These are phyloP conservation scores for Candida tetrigidarum DNA, from an alignment of 1,139 yeast species.

Conservation along the genomic window DNA sequence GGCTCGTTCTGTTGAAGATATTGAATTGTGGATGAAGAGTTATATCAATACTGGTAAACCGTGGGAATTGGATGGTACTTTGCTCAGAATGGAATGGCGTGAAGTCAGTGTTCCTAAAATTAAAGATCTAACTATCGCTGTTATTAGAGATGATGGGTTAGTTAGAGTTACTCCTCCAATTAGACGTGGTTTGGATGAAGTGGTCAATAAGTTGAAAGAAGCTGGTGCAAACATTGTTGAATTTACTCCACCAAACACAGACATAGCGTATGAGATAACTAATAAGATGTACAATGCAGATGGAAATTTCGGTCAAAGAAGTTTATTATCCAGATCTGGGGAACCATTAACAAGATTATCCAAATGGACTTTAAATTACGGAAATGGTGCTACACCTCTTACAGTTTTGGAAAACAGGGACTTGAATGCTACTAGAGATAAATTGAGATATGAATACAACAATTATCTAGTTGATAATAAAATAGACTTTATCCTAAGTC, in stretches of 20 bases:
- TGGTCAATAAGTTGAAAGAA: slow-evolving; percentile 29
- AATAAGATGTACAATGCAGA: slow-evolving; percentile 58
- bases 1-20: slow-evolving; percentile 63
- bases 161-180: slow-evolving; percentile 62
- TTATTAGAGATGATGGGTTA: slow-evolving; percentile 43
- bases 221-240: slow-evolving; percentile 38
- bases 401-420: slow-evolving; percentile 51
- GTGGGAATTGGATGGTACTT: slow-evolving; percentile 64
- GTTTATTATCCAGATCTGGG: slow-evolving; percentile 59
- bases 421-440: slow-evolving; percentile 54
- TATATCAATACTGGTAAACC: slow-evolving; percentile 69
- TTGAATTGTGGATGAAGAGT: slow-evolving; percentile 61
- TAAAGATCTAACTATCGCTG: slow-evolving; percentile 38
- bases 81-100: slow-evolving; percentile 67
- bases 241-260: slow-evolving; percentile 56
- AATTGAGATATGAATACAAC: slow-evolving; percentile 57
- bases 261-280: slow-evolving; percentile 56
- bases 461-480: slow-evolving; percentile 55
- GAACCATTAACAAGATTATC: slow-evolving; percentile 67
- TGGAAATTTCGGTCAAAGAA: slow-evolving; percentile 59
- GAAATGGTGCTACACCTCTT: slow-evolving; percentile 54
- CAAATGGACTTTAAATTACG: slow-evolving; percentile 60
- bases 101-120: slow-evolving; percentile 50
- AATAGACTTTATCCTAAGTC: slow-evolving; percentile 70
- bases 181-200: slow-evolving; percentile 32